phyloP scores from a whole-genome alignment of 2,329 filamentous ascomycete species.

The Exophiala phaeomuriformis region DNA sequence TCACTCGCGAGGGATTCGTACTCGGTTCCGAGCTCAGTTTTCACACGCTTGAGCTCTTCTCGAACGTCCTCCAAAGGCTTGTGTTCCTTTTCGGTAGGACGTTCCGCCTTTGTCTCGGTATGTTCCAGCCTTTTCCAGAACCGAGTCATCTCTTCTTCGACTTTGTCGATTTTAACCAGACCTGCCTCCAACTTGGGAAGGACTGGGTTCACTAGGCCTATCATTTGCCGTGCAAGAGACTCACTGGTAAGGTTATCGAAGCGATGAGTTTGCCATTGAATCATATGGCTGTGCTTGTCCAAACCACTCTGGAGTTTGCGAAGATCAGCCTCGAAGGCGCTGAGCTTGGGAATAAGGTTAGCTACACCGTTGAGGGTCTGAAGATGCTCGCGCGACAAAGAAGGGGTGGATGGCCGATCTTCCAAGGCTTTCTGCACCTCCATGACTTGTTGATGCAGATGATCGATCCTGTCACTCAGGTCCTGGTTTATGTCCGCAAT shows the following conservation, averaged over 20 bases:
- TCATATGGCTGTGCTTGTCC: conserved; percentile 4
- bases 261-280: conserved; percentile 9
- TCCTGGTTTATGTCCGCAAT: background rate
- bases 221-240: conserved; percentile 7
- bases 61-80: background rate
- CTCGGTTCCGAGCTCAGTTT: background rate
- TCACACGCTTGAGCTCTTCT: background rate
- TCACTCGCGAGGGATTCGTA: background rate
- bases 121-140: conserved; percentile 2
- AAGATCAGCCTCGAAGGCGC: background rate
- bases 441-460: background rate
- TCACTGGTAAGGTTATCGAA: conserved; percentile 16
- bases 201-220: conserved; percentile 1
- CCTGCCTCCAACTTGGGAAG: conserved; percentile 15
- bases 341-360: background rate
- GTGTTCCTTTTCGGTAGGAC: background rate
- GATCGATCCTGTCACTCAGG: background rate
- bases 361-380: conserved; percentile 1
- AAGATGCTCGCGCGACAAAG: background rate
- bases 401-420: background rate
- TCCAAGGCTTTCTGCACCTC: background rate
- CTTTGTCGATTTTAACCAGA: conserved; percentile 6
- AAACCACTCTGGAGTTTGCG: background rate
- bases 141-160: conserved; percentile 1
- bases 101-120: background rate